Evolutionary conservation across 2,329 filamentous ascomycete genomes (phyloP), one percentile per base, ranked within the genome.

Genomic region (Beauveria sp.): DNA sequence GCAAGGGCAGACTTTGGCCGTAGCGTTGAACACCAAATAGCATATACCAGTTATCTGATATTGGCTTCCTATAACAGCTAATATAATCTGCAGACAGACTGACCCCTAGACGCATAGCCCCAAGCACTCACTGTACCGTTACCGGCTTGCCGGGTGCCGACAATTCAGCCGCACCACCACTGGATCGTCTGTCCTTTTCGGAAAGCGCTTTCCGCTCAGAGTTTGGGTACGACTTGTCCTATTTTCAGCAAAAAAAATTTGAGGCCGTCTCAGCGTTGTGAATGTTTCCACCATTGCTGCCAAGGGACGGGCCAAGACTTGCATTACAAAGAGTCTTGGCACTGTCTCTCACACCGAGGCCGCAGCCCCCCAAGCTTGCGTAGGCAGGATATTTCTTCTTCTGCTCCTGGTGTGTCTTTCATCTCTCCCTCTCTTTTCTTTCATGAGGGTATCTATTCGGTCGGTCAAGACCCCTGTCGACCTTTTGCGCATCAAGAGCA

Each of bases 241-340:
- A 40, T n/a, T 20, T 24, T 8, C 12, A 28, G n/a, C 20, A 43
- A 51, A 20, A 10, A 34, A 5, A 28, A 16, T 7, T 16, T 16
- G 34, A 38, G 34, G 24, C 18, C 26, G 26, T 52, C 45, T 10
- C 42, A 47, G 20, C 12, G 58, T 45, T 20, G 38, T 40, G 5
- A 34, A 22, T 24, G 26, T 28, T 14, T 14, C 40, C 49, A 42
- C 42, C 28, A 22, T 60, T 28, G 34, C 42, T 54, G 58, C 58
- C 58, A 60, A 60, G 58, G 10, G 34, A 26, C 22, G 34, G 47
- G 57, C 47, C 57, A 51, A 59, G 57, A 45, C 58, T 60, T 43
- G 58, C 58, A 60, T 53, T 53, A 60, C 58, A 38, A 60, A 53
- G 26, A 42, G 58, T n/a, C 58, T 60, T 60, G 58, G 58, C 58